phyloP scores from a whole-genome alignment of 2,329 filamentous ascomycete genomes.

The Colletotrichum sp. region DNA sequence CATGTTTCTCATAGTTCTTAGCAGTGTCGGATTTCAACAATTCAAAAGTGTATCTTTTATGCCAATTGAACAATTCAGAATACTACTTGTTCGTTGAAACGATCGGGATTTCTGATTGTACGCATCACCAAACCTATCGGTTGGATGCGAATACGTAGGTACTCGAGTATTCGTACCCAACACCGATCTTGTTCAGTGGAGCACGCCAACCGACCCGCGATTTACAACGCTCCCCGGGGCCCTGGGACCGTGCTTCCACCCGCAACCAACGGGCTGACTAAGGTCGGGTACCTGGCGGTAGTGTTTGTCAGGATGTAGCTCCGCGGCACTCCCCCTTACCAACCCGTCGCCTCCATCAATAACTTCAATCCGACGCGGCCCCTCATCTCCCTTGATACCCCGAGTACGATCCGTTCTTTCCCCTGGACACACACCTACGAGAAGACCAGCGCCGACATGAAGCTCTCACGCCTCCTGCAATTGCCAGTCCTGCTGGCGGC shows the following conservation, averaged over 20 bases:
- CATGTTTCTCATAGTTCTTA: not conserved
- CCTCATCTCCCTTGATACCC: not conserved
- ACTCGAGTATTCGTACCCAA: not conserved
- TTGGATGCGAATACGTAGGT: not conserved
- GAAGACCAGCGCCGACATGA: conserved; percentile 47
- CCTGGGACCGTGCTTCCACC: not conserved
- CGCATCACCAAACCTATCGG: not conserved
- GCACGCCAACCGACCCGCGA: not conserved
- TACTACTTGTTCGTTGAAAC: not conserved
- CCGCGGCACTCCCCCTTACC: conserved; percentile 14
- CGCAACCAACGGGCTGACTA: not conserved
- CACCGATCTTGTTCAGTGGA: not conserved
- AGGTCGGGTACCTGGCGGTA: not conserved
- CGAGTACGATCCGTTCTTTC: not conserved
- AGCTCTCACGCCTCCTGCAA: conserved; percentile 48
- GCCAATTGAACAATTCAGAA: not conserved
- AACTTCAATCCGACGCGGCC: not conserved
- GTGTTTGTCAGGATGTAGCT: conserved; percentile 14
- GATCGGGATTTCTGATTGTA: not conserved
- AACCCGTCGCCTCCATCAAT: not conserved
- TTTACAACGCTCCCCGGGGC: not conserved
- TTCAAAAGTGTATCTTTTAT: not conserved
- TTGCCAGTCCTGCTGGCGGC: conserved; percentile 55
- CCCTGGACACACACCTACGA: not conserved
- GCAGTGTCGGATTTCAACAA: not conserved